Evolutionary conservation across 495 filamentous ascomycete genomes (phyloP), one percentile per base, ranked within the genome.

Genomic region (Aspergillus sclerotiicarbonarius): DNA sequence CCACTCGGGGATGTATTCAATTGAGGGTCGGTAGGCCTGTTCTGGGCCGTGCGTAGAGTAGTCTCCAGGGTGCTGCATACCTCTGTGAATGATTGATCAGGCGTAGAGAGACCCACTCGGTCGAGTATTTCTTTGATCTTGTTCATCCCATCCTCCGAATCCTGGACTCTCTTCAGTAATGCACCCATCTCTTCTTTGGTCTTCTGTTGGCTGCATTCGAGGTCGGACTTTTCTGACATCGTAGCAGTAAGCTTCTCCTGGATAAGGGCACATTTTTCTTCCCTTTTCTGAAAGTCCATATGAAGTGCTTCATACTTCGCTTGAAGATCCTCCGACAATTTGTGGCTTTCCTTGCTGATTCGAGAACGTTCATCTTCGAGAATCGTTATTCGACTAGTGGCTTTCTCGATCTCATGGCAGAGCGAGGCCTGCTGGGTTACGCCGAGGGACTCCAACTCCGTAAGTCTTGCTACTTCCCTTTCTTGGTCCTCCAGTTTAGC

Each of bases 111-210:
- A 15, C 54, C 49, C 13, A 62, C 33, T 9, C 55, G 61, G 15
- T 48, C 19, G 7, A 71, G 41, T 5, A 52, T 54, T 10, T 68
- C 61, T 50, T 56, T 62, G 16, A 68, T 65, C 13, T 47, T 66
- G 29, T 53, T 65, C 48, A 62, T 50, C 62, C 60, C 64, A 9
- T 47, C 12, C 50, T 73, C 70, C 10, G 67, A 67, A 29, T 64
- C 68, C 35, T 71, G 67, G 4, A 71, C 66, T 39, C 65, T 59
- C 19, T 57, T 59, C 54, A 66, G 62, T 3, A 73, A 57, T 6
- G 52, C 49, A 46, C 66, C 41, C 16, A 67, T 64, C 44, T 73
- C 70, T 9, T 48, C 37, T 52, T 68, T 65, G 2, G 67, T 54
- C 46, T 70, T 66, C 21, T 43, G 46, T 21, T 66, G 67, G 1